Evolutionary conservation across 805 yeast genomes (phyloP).

Genomic region (Hyphopichia homilentoma): DNA sequence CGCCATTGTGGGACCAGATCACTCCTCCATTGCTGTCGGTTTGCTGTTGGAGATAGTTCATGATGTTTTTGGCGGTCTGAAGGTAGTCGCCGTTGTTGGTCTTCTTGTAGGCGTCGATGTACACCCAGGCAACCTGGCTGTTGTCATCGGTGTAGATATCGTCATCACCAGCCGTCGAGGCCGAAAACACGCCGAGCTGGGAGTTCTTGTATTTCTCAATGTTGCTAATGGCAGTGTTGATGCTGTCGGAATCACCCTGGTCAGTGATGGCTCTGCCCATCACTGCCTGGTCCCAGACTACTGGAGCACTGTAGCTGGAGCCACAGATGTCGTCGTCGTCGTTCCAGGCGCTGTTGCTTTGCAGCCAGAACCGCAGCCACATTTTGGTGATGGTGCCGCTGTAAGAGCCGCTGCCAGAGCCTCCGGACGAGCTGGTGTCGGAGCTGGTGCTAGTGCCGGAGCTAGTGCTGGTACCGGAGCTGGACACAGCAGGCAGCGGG

Average conservation of each 20-base stretch:
- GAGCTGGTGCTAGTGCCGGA: slow-evolving; percentile 1
- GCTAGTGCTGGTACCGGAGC: not conserved
- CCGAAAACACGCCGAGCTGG: slow-evolving; percentile 18
- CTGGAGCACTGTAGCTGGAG: slow-evolving; percentile 10
- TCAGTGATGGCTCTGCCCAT: slow-evolving; percentile 16
- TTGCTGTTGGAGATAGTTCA: slow-evolving; percentile 10
- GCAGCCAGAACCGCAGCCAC: slow-evolving; percentile 22
- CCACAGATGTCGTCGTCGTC: slow-evolving; percentile 17
- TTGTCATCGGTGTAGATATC: slow-evolving; percentile 20
- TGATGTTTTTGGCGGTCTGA: slow-evolving; percentile 8
- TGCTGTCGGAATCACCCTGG: slow-evolving; percentile 9
- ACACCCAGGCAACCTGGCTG: slow-evolving; percentile 16
- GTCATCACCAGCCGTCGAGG: slow-evolving; percentile 5
- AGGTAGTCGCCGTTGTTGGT: slow-evolving; percentile 9
- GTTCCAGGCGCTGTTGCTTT: slow-evolving; percentile 10
- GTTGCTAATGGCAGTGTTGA: slow-evolving; percentile 9
- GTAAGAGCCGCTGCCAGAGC: too few species aligned
- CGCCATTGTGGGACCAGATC: slow-evolving; percentile 10
- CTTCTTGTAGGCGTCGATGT: slow-evolving; percentile 11
- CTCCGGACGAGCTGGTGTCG: not conserved
- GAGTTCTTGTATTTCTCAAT: slow-evolving; percentile 15
- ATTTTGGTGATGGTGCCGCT: slow-evolving; percentile 7
- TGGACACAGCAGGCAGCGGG: too few species aligned
- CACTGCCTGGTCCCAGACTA: slow-evolving; percentile 27
- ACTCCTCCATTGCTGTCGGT: slow-evolving; percentile 15